phyloP scores from a whole-genome alignment of 495 filamentous ascomycete species.

The Penicillium psychrofluorescens region DNA sequence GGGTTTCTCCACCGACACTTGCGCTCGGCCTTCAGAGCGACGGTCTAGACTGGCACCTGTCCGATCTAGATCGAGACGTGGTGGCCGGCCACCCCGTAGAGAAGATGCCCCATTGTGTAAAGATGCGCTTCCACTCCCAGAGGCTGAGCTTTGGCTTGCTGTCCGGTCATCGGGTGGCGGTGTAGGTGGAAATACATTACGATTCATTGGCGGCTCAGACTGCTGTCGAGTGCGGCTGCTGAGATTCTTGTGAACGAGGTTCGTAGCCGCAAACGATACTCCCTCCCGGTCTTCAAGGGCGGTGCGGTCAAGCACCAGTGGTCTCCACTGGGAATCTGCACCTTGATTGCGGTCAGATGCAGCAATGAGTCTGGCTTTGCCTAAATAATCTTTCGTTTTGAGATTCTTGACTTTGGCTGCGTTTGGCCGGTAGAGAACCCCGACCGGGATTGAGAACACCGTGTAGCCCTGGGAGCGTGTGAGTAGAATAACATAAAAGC shows the following conservation, averaged over 20 bases:
- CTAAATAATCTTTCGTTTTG: slow-evolving; percentile 93
- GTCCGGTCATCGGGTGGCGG: slow-evolving; percentile 83
- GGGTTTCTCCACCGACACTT: slow-evolving; percentile 26
- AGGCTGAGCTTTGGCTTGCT: slow-evolving; percentile 10
- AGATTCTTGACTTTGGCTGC: slow-evolving; percentile 97
- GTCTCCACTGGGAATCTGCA: slow-evolving; percentile 17
- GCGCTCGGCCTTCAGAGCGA: slow-evolving; percentile 12
- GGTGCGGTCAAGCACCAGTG: slow-evolving; percentile 15
- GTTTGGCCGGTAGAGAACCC: slow-evolving; percentile 90
- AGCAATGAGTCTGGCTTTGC: slow-evolving; percentile 88
- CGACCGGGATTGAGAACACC: slow-evolving; percentile 97
- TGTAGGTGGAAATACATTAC: slow-evolving; percentile 91
- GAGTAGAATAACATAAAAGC: not conserved
- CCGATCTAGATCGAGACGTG: slow-evolving; percentile 34
- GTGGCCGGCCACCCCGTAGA: slow-evolving; percentile 27
- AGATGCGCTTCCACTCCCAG: slow-evolving; percentile 1
- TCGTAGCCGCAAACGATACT: slow-evolving; percentile 82
- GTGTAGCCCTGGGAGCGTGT: slow-evolving; percentile 75
- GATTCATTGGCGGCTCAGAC: slow-evolving; percentile 74
- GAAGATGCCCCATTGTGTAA: slow-evolving; percentile 17
- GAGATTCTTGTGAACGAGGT: slow-evolving; percentile 80
- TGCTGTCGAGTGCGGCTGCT: slow-evolving; percentile 70
- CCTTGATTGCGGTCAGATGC: slow-evolving; percentile 59
- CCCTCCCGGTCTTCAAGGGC: slow-evolving; percentile 71
- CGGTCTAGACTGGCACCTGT: slow-evolving; percentile 21